Conservation (phyloP, 495 filamentous ascomycete genomes). For the Glarea lozoyensis region DNA sequence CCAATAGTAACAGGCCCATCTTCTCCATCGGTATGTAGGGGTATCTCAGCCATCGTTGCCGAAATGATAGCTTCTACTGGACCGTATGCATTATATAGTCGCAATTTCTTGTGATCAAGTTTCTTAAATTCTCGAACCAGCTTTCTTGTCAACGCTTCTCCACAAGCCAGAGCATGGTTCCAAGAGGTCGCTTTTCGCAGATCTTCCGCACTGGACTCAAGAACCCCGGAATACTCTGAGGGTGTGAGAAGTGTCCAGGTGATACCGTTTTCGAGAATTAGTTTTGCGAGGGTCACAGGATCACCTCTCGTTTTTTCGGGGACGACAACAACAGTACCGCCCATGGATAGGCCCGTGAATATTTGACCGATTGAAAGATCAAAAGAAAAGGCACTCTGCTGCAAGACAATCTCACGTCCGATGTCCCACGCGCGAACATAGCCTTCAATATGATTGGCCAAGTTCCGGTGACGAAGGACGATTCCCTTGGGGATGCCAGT, state of each 20-base stretch:
- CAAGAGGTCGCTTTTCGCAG: too few relatives aligned
- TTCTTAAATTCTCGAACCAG: neutral
- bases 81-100: neutral
- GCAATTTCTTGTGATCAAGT: neutral
- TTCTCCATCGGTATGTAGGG: neutral
- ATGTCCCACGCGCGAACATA: slow-evolving; percentile 8
- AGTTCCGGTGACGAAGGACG: slow-evolving; percentile 72
- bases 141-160: slow-evolving; percentile 1
- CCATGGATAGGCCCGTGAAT: neutral
- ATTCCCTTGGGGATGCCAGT: slow-evolving; percentile 93
- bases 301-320: neutral
- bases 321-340: neutral
- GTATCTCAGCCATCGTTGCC: neutral
- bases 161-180: slow-evolving; percentile 7
- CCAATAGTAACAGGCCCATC: neutral
- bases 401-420: neutral
- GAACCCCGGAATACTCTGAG: too few relatives aligned
- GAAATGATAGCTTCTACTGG: neutral
- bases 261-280: neutral
- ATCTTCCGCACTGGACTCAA: too few relatives aligned
- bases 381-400: neutral
- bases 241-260: neutral
- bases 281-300: neutral
- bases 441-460: slow-evolving; percentile 34
- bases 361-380: neutral